Evolutionary conservation across 1,284 basidiomycete genomes (phyloP).

Genomic region (Marasmius fiardii): DNA sequence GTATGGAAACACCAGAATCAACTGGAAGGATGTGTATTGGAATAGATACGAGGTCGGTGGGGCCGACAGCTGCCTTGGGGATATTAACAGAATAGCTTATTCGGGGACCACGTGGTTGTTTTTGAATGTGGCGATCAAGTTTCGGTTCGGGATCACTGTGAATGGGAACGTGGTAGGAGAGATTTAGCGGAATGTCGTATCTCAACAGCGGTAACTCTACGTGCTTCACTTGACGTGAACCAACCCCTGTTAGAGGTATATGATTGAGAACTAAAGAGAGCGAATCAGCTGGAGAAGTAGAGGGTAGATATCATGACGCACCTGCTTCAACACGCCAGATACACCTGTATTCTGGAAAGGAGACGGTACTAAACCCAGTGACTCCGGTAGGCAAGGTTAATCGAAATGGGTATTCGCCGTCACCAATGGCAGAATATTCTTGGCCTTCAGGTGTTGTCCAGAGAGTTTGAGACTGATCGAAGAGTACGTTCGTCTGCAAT

Average conservation of each 20-base stretch:
- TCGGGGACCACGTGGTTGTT: conserved; percentile 38
- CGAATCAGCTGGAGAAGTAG: conserved; percentile 15
- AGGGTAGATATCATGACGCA: conserved; percentile 31
- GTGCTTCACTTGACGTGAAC: conserved; percentile 61
- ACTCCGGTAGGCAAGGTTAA: conserved; percentile 62
- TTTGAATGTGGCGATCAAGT: conserved; percentile 37
- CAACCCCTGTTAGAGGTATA: conserved; percentile 58
- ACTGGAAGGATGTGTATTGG: conserved; percentile 45
- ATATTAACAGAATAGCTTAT: conserved; percentile 46
- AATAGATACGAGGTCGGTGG: conserved; percentile 54
- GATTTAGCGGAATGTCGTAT: conserved; percentile 49
- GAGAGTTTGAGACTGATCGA: conserved; percentile 59
- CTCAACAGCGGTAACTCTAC: conserved; percentile 66
- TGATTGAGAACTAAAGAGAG: conserved; percentile 56
- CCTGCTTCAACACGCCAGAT: conserved; percentile 82
- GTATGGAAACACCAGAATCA: conserved; percentile 46
- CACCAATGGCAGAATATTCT: conserved; percentile 57
- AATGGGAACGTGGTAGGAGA: conserved; percentile 27
- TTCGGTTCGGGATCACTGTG: conserved; percentile 26
- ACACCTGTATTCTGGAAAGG: conserved; percentile 74
- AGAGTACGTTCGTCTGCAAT: conserved; percentile 58
- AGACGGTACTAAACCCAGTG: conserved; percentile 65
- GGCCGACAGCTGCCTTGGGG: conserved; percentile 49
- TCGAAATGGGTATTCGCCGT: conserved; percentile 66
- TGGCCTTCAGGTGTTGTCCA: conserved; percentile 62